Percentiles rank a stretch among this genome's conserved stretches.
Conservation (phyloP, 2,329 filamentous ascomycete genomes). For the Colletotrichum filicis region DNA sequence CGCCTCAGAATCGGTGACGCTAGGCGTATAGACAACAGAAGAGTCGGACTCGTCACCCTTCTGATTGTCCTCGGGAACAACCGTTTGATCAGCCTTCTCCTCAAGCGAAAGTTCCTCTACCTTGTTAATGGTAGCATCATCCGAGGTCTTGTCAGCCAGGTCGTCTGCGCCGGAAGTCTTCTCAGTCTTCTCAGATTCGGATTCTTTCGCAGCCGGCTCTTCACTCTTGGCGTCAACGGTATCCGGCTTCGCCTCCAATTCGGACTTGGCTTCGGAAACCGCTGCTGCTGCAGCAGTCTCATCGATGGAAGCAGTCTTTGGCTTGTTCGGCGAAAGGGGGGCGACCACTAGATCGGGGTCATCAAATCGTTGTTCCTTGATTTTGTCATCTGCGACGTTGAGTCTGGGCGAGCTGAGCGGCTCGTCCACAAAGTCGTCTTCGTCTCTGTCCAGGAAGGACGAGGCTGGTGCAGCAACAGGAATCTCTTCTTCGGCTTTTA, state of each 20-base stretch:
- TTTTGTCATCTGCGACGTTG: slow-evolving; percentile 67
- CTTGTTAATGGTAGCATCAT: slow-evolving; percentile 20
- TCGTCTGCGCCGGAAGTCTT: neutral
- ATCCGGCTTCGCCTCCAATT: slow-evolving; percentile 21
- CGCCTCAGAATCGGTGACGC: slow-evolving; percentile 22
- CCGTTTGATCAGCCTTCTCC: slow-evolving; percentile 20
- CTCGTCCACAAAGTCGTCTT: slow-evolving; percentile 83
- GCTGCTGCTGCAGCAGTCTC: slow-evolving; percentile 34
- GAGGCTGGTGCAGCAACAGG: slow-evolving; percentile 36
- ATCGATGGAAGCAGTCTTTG: slow-evolving; percentile 37
- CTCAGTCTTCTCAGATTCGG: neutral
- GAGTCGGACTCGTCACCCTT: slow-evolving; percentile 42
- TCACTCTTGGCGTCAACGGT: slow-evolving; percentile 23
- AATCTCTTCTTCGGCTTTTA: slow-evolving; percentile 68
- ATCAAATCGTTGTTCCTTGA: slow-evolving; percentile 63
- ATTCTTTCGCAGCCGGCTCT: slow-evolving; percentile 2
- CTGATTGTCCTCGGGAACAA: slow-evolving; percentile 22
- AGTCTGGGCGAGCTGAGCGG: slow-evolving; percentile 77
- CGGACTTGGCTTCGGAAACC: slow-evolving; percentile 30
- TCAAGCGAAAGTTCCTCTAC: slow-evolving; percentile 28
- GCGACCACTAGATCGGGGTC: slow-evolving; percentile 67
- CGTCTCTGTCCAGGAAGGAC: slow-evolving; percentile 61
- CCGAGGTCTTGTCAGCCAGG: neutral
- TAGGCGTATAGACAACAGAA: slow-evolving; percentile 39
- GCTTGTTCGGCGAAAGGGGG: slow-evolving; percentile 65